Conservation (phyloP, 441 rosid genomes). For the Metrosideros polymorpha region DNA sequence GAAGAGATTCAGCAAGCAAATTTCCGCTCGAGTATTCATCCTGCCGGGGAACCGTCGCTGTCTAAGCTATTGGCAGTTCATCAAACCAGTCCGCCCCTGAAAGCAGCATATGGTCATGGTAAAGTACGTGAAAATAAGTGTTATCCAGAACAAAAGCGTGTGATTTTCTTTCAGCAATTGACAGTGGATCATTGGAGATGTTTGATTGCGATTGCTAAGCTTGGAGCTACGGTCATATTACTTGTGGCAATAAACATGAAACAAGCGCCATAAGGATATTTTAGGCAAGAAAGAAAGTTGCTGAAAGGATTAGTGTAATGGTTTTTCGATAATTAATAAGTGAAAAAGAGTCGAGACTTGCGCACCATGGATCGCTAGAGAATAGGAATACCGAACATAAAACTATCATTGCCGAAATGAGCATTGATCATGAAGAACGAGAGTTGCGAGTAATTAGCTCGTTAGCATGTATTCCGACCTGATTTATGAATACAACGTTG, state of each 20-base stretch:
- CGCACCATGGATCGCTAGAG: neutral
- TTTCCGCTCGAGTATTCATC: neutral
- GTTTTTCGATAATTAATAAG: no score
- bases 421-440: neutral
- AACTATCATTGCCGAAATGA: neutral
- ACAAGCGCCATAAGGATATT: neutral
- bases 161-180: neutral
- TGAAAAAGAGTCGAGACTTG: neutral
- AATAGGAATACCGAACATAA: neutral
- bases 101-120: neutral
- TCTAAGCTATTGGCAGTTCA: neutral
- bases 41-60: neutral
- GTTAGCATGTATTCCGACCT: neutral
- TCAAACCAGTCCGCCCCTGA: neutral
- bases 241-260: neutral
- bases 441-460: neutral
- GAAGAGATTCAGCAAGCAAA: neutral
- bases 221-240: neutral
- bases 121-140: neutral
- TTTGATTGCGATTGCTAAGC: neutral
- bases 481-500: neutral
- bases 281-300: neutral
- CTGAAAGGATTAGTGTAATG: neutral
- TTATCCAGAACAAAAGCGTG: neutral
- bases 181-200: neutral